These are phyloP conservation scores for Cordyceps javanica DNA, from an alignment of 2,329 filamentous ascomycete genomes.

Conservation along the genomic window DNA sequence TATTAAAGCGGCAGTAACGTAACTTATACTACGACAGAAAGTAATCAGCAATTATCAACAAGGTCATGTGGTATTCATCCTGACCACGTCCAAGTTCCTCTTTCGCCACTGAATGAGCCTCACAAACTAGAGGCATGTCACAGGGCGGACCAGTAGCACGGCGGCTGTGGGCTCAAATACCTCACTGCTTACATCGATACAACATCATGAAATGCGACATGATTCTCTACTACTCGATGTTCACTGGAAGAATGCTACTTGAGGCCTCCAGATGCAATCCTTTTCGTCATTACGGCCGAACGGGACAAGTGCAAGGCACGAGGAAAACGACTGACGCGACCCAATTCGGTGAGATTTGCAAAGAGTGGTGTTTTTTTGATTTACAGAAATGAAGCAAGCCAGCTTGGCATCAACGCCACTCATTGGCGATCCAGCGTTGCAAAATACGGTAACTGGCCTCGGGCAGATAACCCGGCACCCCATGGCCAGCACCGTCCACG, in stretches of 20 bases:
- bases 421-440: neutral
- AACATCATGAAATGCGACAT: neutral
- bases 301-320: too few species aligned
- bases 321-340: too few species aligned
- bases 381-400: neutral
- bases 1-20: slow-evolving; percentile 10
- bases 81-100: too few species aligned
- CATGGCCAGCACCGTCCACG: slow-evolving; percentile 34
- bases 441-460: slow-evolving; percentile 5
- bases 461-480: slow-evolving; percentile 23
- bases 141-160: neutral
- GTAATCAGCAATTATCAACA: neutral
- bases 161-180: too few species aligned
- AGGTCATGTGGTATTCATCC: neutral
- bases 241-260: neutral
- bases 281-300: neutral
- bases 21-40: neutral
- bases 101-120: neutral
- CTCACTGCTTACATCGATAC: neutral
- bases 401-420: neutral
- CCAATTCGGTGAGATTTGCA: too few species aligned
- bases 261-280: neutral
- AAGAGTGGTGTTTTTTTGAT: neutral
- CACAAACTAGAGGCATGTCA: neutral
- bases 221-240: too few species aligned